Conservation (phyloP, 2,329 filamentous ascomycete species). For the Cryphonectria parasitica region DNA sequence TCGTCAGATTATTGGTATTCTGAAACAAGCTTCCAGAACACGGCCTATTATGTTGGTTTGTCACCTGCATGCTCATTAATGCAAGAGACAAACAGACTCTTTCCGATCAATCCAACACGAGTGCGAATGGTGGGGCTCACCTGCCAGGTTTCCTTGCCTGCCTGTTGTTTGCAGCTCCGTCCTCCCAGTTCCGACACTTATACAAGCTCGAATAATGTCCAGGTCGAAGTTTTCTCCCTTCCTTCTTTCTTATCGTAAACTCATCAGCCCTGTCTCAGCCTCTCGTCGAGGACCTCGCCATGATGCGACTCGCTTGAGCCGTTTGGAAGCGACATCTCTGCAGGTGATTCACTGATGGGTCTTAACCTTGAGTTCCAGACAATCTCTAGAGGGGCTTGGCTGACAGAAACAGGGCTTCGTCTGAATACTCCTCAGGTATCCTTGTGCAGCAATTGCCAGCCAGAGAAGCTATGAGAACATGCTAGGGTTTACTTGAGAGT, state of each 20-base stretch:
- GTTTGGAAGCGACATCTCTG: not conserved
- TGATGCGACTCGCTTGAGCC: not conserved
- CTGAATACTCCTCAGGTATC: not conserved
- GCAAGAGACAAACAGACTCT: not conserved
- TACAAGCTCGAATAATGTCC: no score
- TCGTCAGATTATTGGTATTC: not conserved
- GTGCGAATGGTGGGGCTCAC: not conserved
- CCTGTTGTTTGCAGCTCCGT: not conserved
- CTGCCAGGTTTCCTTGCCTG: not conserved
- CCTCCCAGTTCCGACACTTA: not conserved
- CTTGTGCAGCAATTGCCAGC: not conserved
- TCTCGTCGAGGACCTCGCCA: not conserved
- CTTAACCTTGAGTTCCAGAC: not conserved
- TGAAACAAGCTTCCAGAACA: not conserved
- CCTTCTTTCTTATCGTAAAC: not conserved
- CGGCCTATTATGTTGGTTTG: not conserved
- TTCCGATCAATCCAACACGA: not conserved
- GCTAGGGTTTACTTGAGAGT: not conserved
- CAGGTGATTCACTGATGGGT: not conserved
- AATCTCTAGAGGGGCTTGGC: not conserved
- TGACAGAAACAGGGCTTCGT: not conserved
- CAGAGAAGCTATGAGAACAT: not conserved
- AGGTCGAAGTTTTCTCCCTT: not conserved
- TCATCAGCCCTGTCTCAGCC: slow-evolving; percentile 4
- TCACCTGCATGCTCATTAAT: slow-evolving; percentile 11